phyloP scores from a whole-genome alignment of 2,329 filamentous ascomycete species.

The Diaporthe citriasiana region DNA sequence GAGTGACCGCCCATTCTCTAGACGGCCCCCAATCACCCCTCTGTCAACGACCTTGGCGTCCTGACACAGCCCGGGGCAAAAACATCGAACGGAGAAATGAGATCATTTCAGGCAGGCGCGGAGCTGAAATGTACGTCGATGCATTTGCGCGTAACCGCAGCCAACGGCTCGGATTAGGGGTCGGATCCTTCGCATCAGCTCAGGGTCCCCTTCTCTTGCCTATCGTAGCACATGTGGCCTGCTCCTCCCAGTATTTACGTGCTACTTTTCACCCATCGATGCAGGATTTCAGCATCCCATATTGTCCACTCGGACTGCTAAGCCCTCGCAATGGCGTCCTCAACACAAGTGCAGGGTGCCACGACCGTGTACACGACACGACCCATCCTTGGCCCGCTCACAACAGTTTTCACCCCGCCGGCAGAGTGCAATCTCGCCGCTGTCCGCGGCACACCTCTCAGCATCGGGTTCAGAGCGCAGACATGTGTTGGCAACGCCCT shows the following conservation, averaged over 20 bases:
- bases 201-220: not conserved
- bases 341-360: not conserved
- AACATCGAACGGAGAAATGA: not conserved
- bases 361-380: not conserved
- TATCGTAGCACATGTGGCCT: not conserved
- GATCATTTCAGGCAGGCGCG: not conserved
- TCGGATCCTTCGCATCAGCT: not conserved
- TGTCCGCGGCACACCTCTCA: not conserved
- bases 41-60: not conserved
- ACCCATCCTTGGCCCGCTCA: constrained; percentile 9
- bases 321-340: not conserved
- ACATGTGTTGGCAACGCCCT: not conserved
- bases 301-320: not conserved
- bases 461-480: not conserved
- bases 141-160: not conserved
- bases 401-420: constrained; percentile 4
- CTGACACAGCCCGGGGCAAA: not conserved
- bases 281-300: too few species aligned
- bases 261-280: not conserved
- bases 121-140: not conserved
- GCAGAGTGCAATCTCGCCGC: not conserved
- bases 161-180: not conserved
- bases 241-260: not conserved
- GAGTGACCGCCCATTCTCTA: not conserved
- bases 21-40: not conserved